A percentile compares a stretch with the other conserved stretches of the same genome.
Evolutionary conservation across 2,329 filamentous ascomycete species (phyloP).

Genomic region (Fulvia fulva): DNA sequence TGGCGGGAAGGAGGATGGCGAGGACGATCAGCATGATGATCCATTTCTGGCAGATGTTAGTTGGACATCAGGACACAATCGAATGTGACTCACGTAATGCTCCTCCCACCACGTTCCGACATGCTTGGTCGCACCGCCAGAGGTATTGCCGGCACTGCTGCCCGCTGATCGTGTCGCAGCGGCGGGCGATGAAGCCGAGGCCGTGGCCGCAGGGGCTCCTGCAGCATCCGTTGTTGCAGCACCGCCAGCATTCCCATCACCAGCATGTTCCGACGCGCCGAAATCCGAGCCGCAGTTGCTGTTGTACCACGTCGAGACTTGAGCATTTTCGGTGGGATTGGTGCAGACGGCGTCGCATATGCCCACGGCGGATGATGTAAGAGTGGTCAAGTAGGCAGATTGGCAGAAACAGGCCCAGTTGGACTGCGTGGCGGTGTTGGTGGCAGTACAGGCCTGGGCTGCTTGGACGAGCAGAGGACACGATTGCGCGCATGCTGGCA

Average conservation of each 20-base stretch:
- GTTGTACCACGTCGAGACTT: constrained; percentile 68
- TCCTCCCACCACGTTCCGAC: constrained; percentile 26
- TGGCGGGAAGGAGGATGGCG: constrained; percentile 61
- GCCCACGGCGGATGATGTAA: constrained; percentile 47
- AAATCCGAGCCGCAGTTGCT: constrained; percentile 56
- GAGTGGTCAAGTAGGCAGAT: constrained; percentile 55
- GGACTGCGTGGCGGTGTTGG: constrained; percentile 44
- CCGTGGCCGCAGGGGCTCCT: background rate
- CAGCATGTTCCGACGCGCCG: constrained; percentile 32
- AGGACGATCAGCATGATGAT: constrained; percentile 76
- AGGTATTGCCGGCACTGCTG: constrained; percentile 22
- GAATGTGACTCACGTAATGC: constrained; percentile 21
- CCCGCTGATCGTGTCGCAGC: background rate
- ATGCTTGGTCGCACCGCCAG: constrained; percentile 15
- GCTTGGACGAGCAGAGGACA: constrained; percentile 51
- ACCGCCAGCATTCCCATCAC: constrained; percentile 8
- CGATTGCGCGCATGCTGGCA: constrained; percentile 35
- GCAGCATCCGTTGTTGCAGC: constrained; percentile 12
- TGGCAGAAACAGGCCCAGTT: constrained; percentile 72
- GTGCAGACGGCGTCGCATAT: constrained; percentile 56
- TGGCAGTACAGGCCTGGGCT: constrained; percentile 63
- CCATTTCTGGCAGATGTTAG: constrained; percentile 53
- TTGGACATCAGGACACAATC: background rate
- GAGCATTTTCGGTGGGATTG: constrained; percentile 48
- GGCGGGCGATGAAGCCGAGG: constrained; percentile 4